Percentiles rank a stretch among this genome's conserved stretches.
These are phyloP conservation scores for Lonicera japonica DNA, from an alignment of 129 eudicot genomes.

Conservation along the genomic window DNA sequence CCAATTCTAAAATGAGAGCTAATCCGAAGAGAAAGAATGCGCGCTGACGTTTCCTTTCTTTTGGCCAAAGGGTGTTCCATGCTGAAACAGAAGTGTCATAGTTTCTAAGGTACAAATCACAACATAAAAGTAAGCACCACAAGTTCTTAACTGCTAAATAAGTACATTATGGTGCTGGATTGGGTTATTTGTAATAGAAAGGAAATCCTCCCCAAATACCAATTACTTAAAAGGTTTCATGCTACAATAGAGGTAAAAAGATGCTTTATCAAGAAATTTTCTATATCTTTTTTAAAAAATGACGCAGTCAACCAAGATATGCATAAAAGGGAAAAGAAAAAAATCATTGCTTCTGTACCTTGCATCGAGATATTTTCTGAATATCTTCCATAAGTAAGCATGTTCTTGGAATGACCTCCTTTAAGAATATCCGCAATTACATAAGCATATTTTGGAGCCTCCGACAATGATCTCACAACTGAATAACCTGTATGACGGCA, in stretches of 20 bases:
- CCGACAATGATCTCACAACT: conserved; percentile 92
- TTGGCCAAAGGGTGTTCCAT: conserved; percentile 97
- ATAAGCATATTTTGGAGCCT: conserved; percentile 92
- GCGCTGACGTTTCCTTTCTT: conserved; percentile 92
- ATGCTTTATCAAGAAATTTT: not conserved
- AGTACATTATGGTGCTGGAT: too few relatives aligned
- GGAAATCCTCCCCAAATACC: not conserved
- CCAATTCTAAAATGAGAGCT: conserved; percentile 83
- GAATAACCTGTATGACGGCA: conserved; percentile 68
- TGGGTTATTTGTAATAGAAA: too few relatives aligned
- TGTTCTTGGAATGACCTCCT: conserved; percentile 34
- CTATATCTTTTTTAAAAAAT: too few relatives aligned
- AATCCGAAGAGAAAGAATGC: conserved; percentile 94
- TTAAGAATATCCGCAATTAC: conserved; percentile 70
- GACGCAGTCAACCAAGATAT: too few relatives aligned
- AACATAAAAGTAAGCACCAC: conserved; percentile 2
- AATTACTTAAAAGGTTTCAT: not conserved
- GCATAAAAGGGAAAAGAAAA: not conserved
- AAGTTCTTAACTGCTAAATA: not conserved
- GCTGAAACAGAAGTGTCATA: conserved; percentile 34
- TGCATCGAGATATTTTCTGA: conserved; percentile 65
- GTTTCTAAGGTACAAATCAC: conserved; percentile 1
- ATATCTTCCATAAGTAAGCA: conserved; percentile 27
- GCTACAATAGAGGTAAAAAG: not conserved
- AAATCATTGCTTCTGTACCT: conserved; percentile 42